Base-by-base conservation (phyloP, 768 basidiomycete genomes). In the Amanita rimosa region DNA sequence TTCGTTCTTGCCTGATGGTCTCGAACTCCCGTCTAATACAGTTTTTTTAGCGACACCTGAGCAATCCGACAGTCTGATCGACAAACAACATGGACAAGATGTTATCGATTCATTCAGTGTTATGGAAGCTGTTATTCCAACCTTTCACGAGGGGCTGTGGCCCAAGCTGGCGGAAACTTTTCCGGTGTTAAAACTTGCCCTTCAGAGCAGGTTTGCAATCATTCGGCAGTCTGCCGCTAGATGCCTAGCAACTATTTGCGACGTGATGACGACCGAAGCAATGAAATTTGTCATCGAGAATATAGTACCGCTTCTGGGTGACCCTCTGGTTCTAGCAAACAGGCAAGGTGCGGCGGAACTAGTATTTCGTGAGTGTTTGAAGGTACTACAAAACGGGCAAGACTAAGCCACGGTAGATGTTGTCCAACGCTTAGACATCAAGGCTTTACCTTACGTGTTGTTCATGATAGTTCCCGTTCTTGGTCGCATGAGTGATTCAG, bases 381-480 rank as follows among this genome's bases (percentile, higher is more conserved):
- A 9, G 35, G 38, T 48, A 21, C 24, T 53, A 4, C 33, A n/a
- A 19, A 24, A 16, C 34, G 38, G n/a, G 21, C 51, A 38, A 49
- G 61, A 42, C 54, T 58, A 27, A 48, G 27, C 16, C 35, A 47
- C 38, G 46, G 34, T 57, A 98, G 95, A 95, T 61, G 83, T 98
- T 54, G 85, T 98, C 24, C 85, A 92, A 55, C 76, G 78, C 52
- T 77, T 99, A 44, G 93, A 98, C 56, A 80, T 96, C 66, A 94
- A 93, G 62, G 86, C 93, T 6, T 70, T 99, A 37, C 95, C 96
- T 9, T 99, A 98, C 60, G 85, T 98, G 7, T 86, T 98, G 52
- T 98, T 99, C 67, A 72, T 99, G 66, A 81, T 99, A 27, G 94
- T 98, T 0, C 96, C 96, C 0, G 80, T 98, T 4, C 79, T 99